These are phyloP conservation scores for Quercus tomentella DNA, from an alignment of 331 rosid species.

Conservation along the genomic window DNA sequence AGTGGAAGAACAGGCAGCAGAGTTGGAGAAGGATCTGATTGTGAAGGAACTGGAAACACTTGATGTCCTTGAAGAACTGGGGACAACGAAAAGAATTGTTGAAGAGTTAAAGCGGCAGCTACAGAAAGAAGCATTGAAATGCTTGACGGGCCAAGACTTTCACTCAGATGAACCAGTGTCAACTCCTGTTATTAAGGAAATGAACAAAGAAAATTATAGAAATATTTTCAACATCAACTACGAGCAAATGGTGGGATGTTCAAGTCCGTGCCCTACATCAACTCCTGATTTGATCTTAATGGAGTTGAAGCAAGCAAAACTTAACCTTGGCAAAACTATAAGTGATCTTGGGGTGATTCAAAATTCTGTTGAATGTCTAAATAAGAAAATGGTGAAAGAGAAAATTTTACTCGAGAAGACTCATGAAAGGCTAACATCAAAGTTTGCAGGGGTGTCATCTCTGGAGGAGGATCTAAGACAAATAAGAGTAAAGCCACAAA, in stretches of 20 bases:
- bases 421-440: conserved; percentile 42
- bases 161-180: conserved; percentile 29
- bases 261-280: conserved; percentile 29
- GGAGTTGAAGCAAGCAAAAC: conserved; percentile 81
- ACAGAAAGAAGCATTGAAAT: conserved; percentile 62
- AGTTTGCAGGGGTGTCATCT: conserved; percentile 51
- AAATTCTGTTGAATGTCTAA: conserved; percentile 70
- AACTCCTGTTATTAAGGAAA: conserved; percentile 48
- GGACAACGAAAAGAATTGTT: conserved; percentile 76
- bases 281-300: conserved; percentile 58
- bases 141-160: conserved; percentile 33
- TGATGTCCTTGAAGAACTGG: conserved; percentile 89
- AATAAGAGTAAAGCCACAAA: conserved; percentile 22
- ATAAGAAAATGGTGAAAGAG: conserved; percentile 79
- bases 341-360: conserved; percentile 75
- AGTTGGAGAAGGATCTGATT: conserved; percentile 93
- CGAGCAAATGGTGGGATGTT: conserved; percentile 34
- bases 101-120: conserved; percentile 84
- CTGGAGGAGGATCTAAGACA: conserved; percentile 36
- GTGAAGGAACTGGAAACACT: conserved; percentile 96
- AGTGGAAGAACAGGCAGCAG: conserved; percentile 90
- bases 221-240: conserved; percentile 18
- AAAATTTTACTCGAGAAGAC: conserved; percentile 62
- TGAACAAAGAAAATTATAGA: conserved; percentile 39
- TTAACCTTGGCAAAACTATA: conserved; percentile 77